Conservation (phyloP, 768 basidiomycete species). For the Tylopilus sp. region DNA sequence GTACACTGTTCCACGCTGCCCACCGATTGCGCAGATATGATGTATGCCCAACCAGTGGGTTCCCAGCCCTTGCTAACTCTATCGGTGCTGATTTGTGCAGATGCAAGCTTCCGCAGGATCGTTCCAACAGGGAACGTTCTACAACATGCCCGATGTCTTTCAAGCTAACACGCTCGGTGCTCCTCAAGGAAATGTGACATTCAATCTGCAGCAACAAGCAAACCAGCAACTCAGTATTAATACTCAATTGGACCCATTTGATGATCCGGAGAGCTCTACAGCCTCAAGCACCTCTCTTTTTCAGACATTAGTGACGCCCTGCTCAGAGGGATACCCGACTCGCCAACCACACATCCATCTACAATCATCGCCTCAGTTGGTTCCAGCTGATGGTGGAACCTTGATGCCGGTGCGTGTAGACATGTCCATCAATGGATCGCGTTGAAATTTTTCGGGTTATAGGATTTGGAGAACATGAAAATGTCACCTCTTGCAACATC, state of each 20-base stretch:
- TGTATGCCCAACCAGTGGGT: slow-evolving; percentile 12
- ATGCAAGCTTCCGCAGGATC: slow-evolving; percentile 5
- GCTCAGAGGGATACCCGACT: not conserved
- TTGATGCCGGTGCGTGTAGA: slow-evolving; percentile 11
- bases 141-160: not conserved
- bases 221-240: slow-evolving; percentile 17
- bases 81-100: slow-evolving; percentile 10
- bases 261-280: slow-evolving; percentile 17
- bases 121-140: not conserved
- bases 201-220: slow-evolving; percentile 5
- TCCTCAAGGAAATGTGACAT: not conserved
- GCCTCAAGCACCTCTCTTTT: slow-evolving; percentile 11
- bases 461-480: slow-evolving; percentile 13
- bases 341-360: slow-evolving; percentile 2
- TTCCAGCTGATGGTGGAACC: not conserved
- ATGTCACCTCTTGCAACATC: slow-evolving; percentile 8
- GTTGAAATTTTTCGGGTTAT: not conserved
- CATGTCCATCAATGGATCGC: not conserved
- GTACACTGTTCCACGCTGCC: not conserved
- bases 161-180: not conserved
- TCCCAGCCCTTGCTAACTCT: not conserved
- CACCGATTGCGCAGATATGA: not conserved
- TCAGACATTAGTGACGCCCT: slow-evolving; percentile 10
- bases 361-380: slow-evolving; percentile 13
- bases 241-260: slow-evolving; percentile 12